phyloP scores from a whole-genome alignment of 2,329 filamentous ascomycete species.

The Mycogone perniciosa region DNA sequence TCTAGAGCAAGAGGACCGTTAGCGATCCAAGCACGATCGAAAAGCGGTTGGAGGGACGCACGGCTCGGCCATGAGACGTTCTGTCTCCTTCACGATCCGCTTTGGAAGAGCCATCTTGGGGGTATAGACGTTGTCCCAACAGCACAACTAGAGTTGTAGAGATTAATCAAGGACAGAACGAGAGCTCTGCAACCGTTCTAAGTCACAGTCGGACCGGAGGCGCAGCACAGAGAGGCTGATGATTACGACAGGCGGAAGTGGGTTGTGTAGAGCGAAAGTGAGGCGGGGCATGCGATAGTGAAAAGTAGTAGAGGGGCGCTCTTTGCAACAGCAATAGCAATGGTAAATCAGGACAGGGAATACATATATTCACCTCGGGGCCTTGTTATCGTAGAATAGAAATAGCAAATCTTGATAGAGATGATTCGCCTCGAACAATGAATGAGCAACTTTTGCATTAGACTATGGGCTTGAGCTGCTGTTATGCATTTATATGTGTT shows the following conservation, averaged over 20 bases:
- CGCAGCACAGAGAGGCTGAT: not conserved
- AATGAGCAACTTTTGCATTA: too few species aligned
- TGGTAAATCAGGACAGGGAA: not conserved
- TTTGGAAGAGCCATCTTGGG: slow-evolving; percentile 72
- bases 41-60: slow-evolving; percentile 41
- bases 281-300: slow-evolving; percentile 16
- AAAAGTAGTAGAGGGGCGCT: not conserved
- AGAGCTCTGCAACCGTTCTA: not conserved
- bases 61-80: slow-evolving; percentile 94
- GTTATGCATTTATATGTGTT: too few species aligned
- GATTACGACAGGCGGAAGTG: not conserved
- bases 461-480: too few species aligned
- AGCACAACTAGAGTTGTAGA: not conserved
- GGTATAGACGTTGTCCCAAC: not conserved
- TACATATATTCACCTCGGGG: too few species aligned
- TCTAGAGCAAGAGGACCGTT: slow-evolving; percentile 39
- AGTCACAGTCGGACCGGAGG: not conserved
- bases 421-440: too few species aligned
- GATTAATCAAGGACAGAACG: not conserved
- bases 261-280: slow-evolving; percentile 10
- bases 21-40: slow-evolving; percentile 9
- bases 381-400: too few species aligned
- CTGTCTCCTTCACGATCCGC: slow-evolving; percentile 97
- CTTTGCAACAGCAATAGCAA: not conserved
- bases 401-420: too few species aligned